Conservation (phyloP, 176 grass and related monocot species). For the Alloteropsis semialata region DNA sequence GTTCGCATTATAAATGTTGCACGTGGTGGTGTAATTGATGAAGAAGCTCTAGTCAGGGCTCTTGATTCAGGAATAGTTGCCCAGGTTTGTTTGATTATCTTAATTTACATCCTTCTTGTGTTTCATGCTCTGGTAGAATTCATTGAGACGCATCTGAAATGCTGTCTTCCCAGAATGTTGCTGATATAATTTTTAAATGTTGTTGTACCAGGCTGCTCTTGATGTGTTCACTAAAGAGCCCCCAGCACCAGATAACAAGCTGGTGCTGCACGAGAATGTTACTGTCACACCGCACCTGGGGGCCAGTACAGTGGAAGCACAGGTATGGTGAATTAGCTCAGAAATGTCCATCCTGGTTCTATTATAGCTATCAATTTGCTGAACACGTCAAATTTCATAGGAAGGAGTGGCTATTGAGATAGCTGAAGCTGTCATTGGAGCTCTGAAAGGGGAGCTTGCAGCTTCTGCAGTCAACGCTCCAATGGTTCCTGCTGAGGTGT, state of each 20-base stretch:
- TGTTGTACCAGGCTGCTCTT: conserved; percentile 62
- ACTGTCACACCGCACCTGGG: conserved; percentile 91
- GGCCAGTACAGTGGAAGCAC: conserved; percentile 89
- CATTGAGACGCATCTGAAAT: neutral
- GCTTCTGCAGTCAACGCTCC: conserved; percentile 88
- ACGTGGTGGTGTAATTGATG: conserved; percentile 86
- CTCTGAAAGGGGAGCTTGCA: conserved; percentile 86
- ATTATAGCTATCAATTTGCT: neutral
- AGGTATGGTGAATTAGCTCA: conserved; percentile 43
- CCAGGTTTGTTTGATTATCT: conserved; percentile 45
- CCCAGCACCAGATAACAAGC: conserved; percentile 63
- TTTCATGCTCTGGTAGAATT: neutral
- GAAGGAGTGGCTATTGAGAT: conserved; percentile 96
- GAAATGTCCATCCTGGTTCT: neutral
- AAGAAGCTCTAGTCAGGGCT: conserved; percentile 80
- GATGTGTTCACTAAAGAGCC: conserved; percentile 89
- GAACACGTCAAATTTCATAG: conserved; percentile 33
- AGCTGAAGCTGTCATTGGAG: conserved; percentile 93
- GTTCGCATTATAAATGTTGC: conserved; percentile 87
- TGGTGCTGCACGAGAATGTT: conserved; percentile 86
- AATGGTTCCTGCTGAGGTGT: conserved; percentile 88
- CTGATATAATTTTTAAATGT: neutral
- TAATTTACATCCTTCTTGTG: neutral
- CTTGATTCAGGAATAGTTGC: conserved; percentile 84
- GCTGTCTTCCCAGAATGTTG: neutral